A percentile compares a stretch with the other conserved stretches of the same genome.
These are phyloP conservation scores for Volvariella volvacea DNA, from an alignment of 1,284 basidiomycete genomes.

Conservation along the genomic window DNA sequence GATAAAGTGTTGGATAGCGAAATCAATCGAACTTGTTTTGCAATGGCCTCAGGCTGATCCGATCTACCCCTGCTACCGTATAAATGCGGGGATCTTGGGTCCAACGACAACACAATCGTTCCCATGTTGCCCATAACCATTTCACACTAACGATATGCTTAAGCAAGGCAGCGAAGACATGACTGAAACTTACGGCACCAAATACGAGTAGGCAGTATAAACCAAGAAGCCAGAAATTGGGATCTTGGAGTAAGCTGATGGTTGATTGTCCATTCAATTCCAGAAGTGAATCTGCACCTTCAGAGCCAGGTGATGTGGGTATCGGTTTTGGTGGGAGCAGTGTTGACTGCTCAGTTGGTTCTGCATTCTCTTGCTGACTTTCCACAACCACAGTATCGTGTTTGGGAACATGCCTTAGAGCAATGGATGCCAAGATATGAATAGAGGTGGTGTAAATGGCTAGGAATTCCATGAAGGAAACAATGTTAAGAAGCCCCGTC, in stretches of 20 bases:
- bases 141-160: constrained; percentile 45
- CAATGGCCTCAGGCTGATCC: constrained; percentile 24
- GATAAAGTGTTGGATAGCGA: constrained; percentile 66
- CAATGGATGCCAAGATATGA: constrained; percentile 48
- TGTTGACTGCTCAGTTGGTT: constrained; percentile 32
- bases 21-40: constrained; percentile 62
- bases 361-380: not conserved
- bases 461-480: constrained; percentile 50
- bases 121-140: constrained; percentile 80
- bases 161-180: not conserved
- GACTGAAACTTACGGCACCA: constrained; percentile 52
- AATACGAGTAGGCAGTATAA: constrained; percentile 44
- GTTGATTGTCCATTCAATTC: constrained; percentile 22
- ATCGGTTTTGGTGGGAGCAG: constrained; percentile 27
- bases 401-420: constrained; percentile 19
- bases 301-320: constrained; percentile 1
- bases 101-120: constrained; percentile 62
- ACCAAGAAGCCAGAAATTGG: constrained; percentile 51
- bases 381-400: not conserved
- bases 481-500: constrained; percentile 44
- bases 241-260: constrained; percentile 44
- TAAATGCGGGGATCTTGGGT: constrained; percentile 21
- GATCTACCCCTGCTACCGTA: constrained; percentile 17
- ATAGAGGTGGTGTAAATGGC: constrained; percentile 44
- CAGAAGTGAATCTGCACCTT: not conserved